Conservation (phyloP, 2,329 filamentous ascomycete species). For the Chaetomiaceae sp. region DNA sequence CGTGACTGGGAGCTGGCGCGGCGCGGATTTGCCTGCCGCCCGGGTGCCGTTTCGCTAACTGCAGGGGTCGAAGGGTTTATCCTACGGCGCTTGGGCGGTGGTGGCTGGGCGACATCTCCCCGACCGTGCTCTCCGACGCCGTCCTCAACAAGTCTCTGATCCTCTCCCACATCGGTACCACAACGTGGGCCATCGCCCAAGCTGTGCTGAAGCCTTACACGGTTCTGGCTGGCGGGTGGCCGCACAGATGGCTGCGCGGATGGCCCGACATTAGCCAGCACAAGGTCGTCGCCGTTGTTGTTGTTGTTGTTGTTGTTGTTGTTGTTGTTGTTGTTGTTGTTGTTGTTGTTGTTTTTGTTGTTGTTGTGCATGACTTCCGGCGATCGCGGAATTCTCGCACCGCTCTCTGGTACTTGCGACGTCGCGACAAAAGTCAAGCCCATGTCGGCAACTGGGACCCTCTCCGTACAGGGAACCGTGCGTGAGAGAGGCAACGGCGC, state of each 20-base stretch:
- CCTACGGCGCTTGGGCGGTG: not conserved
- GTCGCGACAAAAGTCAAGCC: not conserved
- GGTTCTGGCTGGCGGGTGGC: not conserved
- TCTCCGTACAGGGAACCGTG: not conserved
- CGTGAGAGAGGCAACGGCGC: not conserved
- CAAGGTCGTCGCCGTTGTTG: too few relatives aligned
- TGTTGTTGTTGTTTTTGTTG: too few relatives aligned
- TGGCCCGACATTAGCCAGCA: slow-evolving; percentile 1
- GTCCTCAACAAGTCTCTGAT: not conserved
- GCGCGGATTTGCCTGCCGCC: not conserved
- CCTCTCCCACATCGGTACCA: not conserved
- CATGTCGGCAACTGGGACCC: not conserved
- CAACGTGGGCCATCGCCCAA: not conserved
- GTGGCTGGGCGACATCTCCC: not conserved
- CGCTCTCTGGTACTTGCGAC: not conserved
- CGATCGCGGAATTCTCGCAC: not conserved
- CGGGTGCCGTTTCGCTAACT: not conserved
- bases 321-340: too few relatives aligned
- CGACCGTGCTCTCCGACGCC: not conserved
- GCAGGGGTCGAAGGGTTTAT: not conserved
- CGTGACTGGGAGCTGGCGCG: not conserved
- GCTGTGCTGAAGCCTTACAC: not conserved
- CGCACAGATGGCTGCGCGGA: not conserved
- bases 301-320: too few relatives aligned
- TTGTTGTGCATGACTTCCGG: not conserved